phyloP scores from a whole-genome alignment of 2,329 filamentous ascomycete genomes.

The Periconia macrospinosa region DNA sequence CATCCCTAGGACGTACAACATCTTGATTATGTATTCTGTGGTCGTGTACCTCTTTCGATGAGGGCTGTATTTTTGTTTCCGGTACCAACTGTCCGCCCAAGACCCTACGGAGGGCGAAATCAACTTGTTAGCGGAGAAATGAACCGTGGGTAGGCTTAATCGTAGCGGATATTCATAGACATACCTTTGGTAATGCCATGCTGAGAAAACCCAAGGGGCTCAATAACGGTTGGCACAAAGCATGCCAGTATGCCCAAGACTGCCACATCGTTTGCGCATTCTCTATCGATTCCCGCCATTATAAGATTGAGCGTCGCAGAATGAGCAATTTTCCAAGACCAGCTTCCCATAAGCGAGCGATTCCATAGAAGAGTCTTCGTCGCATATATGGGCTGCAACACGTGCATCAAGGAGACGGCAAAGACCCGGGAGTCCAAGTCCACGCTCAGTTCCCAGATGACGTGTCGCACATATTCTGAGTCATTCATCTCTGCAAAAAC shows the following conservation, averaged over 20 bases:
- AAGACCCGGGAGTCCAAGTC: neutral
- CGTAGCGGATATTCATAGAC: neutral
- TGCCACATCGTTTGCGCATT: neutral
- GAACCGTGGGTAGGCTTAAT: neutral
- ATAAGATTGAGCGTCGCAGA: neutral
- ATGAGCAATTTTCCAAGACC: neutral
- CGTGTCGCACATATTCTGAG: too few relatives aligned
- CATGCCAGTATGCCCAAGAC: neutral
- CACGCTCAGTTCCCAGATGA: too few relatives aligned
- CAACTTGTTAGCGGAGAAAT: too few relatives aligned
- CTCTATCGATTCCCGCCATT: neutral
- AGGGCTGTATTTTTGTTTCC: neutral
- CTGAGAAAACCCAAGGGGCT: neutral
- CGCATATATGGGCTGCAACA: neutral
- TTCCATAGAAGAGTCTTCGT: neutral
- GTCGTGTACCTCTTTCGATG: too few relatives aligned
- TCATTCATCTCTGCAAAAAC: too few relatives aligned
- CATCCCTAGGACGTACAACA: too few relatives aligned
- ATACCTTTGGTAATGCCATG: neutral
- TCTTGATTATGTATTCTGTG: too few relatives aligned
- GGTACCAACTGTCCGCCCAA: neutral
- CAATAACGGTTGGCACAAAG: neutral
- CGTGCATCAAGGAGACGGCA: neutral
- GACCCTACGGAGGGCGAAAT: neutral
- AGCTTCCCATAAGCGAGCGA: neutral